Evolutionary conservation across 1,284 basidiomycete genomes (phyloP).

Genomic region (Sporisorium sorghi): DNA sequence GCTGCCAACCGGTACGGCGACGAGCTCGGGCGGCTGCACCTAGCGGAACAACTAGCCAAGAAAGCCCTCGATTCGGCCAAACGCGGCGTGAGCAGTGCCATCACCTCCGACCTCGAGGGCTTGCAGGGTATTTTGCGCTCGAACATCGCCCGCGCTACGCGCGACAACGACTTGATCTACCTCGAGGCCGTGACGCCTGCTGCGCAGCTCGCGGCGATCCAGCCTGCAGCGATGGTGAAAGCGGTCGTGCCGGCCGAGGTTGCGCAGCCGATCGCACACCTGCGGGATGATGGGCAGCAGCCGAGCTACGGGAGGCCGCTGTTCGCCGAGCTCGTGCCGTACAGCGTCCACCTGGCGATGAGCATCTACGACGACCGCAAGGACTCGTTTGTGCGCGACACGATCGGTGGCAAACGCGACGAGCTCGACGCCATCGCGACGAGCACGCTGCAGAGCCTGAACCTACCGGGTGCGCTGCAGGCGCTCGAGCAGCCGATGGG

Average conservation of each 20-base stretch:
- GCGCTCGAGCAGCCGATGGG: slow-evolving; percentile 87
- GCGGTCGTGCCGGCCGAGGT: slow-evolving; percentile 76
- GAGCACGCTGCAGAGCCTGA: slow-evolving; percentile 79
- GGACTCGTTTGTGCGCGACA: slow-evolving; percentile 78
- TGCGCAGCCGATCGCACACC: slow-evolving; percentile 47
- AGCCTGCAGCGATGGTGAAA: slow-evolving; percentile 79
- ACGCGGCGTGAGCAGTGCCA: slow-evolving; percentile 74
- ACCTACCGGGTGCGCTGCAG: slow-evolving; percentile 87
- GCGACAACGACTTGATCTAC: slow-evolving; percentile 97
- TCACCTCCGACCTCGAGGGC: slow-evolving; percentile 71
- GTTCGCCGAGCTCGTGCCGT: slow-evolving; percentile 83
- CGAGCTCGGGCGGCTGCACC: slow-evolving; percentile 61
- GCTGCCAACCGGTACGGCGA: slow-evolving; percentile 74
- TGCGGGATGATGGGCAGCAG: slow-evolving; percentile 47
- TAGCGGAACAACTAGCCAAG: slow-evolving; percentile 74
- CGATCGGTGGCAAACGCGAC: slow-evolving; percentile 76
- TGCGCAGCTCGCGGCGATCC: slow-evolving; percentile 78
- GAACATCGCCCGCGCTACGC: slow-evolving; percentile 75
- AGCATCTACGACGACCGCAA: slow-evolving; percentile 90
- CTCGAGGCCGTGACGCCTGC: slow-evolving; percentile 84
- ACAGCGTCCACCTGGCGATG: slow-evolving; percentile 89
- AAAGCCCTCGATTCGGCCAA: slow-evolving; percentile 80
- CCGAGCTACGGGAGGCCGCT: slow-evolving; percentile 72
- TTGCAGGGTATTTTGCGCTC: slow-evolving; percentile 77
- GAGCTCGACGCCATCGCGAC: slow-evolving; percentile 75